Percentiles rank a stretch among this genome's conserved stretches.
Conservation (phyloP, 2,329 filamentous ascomycete genomes). For the Colletotrichum graminicola region DNA sequence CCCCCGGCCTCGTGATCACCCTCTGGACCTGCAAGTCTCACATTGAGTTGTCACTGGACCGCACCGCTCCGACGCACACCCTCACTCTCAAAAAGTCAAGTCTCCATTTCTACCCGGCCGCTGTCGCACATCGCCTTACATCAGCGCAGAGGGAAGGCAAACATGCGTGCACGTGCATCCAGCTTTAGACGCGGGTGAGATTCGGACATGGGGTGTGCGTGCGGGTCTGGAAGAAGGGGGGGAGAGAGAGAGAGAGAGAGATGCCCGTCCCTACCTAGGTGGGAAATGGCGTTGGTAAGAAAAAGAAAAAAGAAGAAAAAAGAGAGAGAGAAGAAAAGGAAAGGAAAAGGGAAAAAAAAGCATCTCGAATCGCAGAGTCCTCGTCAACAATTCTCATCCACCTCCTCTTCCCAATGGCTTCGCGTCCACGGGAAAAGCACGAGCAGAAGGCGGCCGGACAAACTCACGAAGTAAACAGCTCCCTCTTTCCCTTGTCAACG, state of each 20-base stretch:
- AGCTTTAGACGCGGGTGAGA: background rate
- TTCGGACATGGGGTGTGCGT: background rate
- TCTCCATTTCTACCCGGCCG: background rate
- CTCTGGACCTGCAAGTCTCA: conserved; percentile 24
- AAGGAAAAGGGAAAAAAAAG: background rate
- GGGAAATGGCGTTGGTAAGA: background rate
- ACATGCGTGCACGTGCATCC: background rate
- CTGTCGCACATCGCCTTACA: conserved; percentile 3
- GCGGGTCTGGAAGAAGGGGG: background rate
- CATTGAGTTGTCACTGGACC: conserved; percentile 6
- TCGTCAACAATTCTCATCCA: no score
- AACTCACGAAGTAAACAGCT: background rate
- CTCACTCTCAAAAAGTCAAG: background rate
- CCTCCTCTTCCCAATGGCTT: background rate
- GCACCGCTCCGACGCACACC: background rate
- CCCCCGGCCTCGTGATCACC: background rate
- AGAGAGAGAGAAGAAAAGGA: no score
- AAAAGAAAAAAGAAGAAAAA: no score
- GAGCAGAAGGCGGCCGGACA: background rate
- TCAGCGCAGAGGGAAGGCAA: background rate
- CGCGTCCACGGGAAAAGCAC: background rate
- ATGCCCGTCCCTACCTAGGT: background rate
- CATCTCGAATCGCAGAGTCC: background rate
- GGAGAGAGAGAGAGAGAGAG: background rate
- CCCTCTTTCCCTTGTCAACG: no score